A percentile compares a stretch with the other conserved stretches of the same genome.
Evolutionary conservation across 2,329 filamentous ascomycete species (phyloP).

Genomic region (Paramyrothecium sp.): DNA sequence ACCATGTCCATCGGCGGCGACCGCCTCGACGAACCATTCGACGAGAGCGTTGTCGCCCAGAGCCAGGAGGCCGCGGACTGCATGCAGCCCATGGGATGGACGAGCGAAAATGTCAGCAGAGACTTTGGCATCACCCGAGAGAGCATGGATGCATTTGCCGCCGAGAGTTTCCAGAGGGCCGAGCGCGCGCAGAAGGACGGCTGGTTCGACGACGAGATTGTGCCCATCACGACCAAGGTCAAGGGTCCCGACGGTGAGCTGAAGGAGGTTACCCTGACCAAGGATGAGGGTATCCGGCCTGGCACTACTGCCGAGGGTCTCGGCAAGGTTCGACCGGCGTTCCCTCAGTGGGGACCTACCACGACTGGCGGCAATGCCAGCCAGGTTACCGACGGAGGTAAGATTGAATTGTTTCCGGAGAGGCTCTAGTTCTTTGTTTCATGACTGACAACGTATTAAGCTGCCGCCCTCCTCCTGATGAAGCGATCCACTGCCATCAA

Average conservation of each 20-base stretch:
- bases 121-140: constrained; percentile 86
- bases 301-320: constrained; percentile 85
- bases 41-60: constrained; percentile 67
- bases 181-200: constrained; percentile 89
- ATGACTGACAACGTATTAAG: constrained; percentile 33
- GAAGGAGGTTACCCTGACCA: constrained; percentile 75
- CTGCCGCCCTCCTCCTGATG: constrained; percentile 88
- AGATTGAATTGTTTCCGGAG: constrained; percentile 19
- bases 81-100: constrained; percentile 97
- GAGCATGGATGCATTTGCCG: constrained; percentile 80
- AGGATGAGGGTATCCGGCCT: constrained; percentile 86
- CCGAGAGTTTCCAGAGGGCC: constrained; percentile 83
- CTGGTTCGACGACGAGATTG: constrained; percentile 92
- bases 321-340: constrained; percentile 83
- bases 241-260: constrained; percentile 81
- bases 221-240: constrained; percentile 77
- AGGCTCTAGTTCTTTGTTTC: background rate
- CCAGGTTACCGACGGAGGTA: constrained; percentile 89
- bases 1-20: constrained; percentile 78
- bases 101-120: constrained; percentile 88
- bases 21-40: constrained; percentile 69
- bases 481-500: constrained; percentile 85
- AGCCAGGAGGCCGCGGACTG: constrained; percentile 81
- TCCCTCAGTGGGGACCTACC: constrained; percentile 82
- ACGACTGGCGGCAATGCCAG: constrained; percentile 93